Evolutionary conservation across 345 rosid species (phyloP).

Genomic region (Pelargonium nanum): DNA sequence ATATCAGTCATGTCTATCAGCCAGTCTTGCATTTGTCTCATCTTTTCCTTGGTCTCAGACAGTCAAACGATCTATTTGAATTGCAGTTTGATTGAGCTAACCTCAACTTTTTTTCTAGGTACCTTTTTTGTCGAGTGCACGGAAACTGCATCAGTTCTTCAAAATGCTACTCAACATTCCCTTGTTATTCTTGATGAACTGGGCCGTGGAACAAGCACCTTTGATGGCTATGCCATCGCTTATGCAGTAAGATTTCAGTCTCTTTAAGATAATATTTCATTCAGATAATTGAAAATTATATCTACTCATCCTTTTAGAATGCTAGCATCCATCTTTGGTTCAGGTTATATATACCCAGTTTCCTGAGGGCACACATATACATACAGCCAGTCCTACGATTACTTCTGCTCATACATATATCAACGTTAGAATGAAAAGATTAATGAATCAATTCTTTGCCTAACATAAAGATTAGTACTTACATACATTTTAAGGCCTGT

Average conservation of each 20-base stretch:
- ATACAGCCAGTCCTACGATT: no score
- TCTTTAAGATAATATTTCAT: neutral
- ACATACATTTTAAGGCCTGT: neutral
- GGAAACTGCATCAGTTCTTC: slow-evolving; percentile 95
- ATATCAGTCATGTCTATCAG: no score
- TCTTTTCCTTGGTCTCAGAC: neutral
- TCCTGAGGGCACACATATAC: no score
- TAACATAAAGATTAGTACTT: neutral
- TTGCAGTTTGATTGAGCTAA: neutral
- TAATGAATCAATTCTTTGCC: neutral
- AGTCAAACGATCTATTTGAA: slow-evolving; percentile 11
- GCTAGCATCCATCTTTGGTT: no score
- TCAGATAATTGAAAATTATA: no score
- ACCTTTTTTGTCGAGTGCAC: slow-evolving; percentile 86
- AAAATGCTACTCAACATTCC: slow-evolving; percentile 84
- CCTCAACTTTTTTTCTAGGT: slow-evolving; percentile 34
- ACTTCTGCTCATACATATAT: neutral
- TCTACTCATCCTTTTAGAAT: no score
- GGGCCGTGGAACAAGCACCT: slow-evolving; percentile 97
- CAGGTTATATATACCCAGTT: no score
- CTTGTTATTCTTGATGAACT: slow-evolving; percentile 87
- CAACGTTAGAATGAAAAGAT: neutral
- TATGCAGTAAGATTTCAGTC: slow-evolving; percentile 50
- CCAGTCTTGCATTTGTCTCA: no score
- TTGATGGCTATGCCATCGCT: slow-evolving; percentile 93